These are phyloP conservation scores for Fusarium nurragi DNA, from an alignment of 2,329 filamentous ascomycete species.

Conservation along the genomic window DNA sequence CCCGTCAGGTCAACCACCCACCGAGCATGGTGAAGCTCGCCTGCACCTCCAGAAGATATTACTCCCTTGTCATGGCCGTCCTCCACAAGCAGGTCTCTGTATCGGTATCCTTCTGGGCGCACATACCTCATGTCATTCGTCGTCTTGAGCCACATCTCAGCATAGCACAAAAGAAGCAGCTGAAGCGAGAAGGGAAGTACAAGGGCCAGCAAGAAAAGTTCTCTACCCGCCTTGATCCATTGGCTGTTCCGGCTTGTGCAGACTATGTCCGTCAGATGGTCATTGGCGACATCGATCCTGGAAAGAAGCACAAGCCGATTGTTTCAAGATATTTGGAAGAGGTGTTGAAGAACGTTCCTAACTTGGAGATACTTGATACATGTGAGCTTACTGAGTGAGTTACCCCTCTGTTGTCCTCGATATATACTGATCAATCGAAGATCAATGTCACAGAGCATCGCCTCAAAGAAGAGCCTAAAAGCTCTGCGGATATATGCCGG, in stretches of 20 bases:
- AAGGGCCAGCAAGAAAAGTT: background rate
- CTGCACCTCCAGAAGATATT: conserved; percentile 6
- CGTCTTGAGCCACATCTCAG: conserved; percentile 1
- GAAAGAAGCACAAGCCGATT: background rate
- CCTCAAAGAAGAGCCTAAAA: background rate
- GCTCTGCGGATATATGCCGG: background rate
- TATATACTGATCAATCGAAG: background rate
- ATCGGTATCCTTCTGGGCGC: background rate
- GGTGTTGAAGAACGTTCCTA: background rate
- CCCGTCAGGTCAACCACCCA: background rate
- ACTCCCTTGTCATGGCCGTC: background rate
- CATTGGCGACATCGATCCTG: background rate
- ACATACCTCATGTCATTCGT: background rate
- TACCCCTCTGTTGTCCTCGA: rapidly evolving
- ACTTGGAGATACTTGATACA: background rate
- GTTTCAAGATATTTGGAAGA: background rate
- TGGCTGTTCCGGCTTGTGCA: background rate
- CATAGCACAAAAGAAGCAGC: conserved; percentile 11
- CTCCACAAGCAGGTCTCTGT: conserved; percentile 4
- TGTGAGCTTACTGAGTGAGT: background rate
- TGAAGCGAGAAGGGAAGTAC: background rate
- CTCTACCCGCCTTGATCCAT: background rate
- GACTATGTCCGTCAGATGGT: conserved; percentile 10
- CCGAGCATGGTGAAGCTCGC: conserved; percentile 2
- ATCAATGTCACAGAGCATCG: background rate